Conservation (phyloP, 202 grass and related monocot species). For the Zizania palustris region DNA sequence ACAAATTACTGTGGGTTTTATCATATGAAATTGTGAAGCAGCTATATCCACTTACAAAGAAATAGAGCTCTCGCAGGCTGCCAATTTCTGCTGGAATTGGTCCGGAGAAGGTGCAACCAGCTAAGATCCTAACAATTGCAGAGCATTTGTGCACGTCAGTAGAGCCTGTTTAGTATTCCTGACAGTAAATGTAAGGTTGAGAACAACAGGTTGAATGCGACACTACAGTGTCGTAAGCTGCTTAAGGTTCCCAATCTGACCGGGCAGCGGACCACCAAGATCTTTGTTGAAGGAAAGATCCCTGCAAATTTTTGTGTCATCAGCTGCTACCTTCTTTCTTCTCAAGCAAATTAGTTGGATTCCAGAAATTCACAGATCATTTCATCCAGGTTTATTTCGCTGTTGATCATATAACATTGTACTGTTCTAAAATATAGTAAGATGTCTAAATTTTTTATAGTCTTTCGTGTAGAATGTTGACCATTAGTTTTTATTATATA, state of each 20-base stretch:
- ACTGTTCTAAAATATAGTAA: no score
- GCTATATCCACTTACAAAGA: slow-evolving; percentile 71
- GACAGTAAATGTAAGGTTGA: slow-evolving; percentile 11
- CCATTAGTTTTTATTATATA: no score
- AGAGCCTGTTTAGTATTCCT: background rate
- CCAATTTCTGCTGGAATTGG: slow-evolving; percentile 65
- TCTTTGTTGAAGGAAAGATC: slow-evolving; percentile 71
- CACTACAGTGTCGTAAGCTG: slow-evolving; percentile 72
- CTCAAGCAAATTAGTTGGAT: background rate
- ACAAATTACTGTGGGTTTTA: no score
- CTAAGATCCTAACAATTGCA: slow-evolving; percentile 62
- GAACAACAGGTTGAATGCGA: background rate
- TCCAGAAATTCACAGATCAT: background rate
- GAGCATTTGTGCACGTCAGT: slow-evolving; percentile 1
- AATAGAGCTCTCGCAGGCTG: slow-evolving; percentile 52
- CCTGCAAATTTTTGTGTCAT: slow-evolving; percentile 45
- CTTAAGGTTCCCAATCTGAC: slow-evolving; percentile 60
- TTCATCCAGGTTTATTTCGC: background rate
- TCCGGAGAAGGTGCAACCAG: slow-evolving; percentile 79
- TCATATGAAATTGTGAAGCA: slow-evolving; percentile 14
- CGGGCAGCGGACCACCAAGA: slow-evolving; percentile 52
- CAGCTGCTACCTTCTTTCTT: background rate
- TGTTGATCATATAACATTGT: background rate
- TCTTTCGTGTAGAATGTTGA: no score
- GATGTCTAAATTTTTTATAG: no score